Evolutionary conservation across 1,284 basidiomycete genomes (phyloP), one percentile per base, ranked within the genome.

Genomic region (Xerocomus subilludens): DNA sequence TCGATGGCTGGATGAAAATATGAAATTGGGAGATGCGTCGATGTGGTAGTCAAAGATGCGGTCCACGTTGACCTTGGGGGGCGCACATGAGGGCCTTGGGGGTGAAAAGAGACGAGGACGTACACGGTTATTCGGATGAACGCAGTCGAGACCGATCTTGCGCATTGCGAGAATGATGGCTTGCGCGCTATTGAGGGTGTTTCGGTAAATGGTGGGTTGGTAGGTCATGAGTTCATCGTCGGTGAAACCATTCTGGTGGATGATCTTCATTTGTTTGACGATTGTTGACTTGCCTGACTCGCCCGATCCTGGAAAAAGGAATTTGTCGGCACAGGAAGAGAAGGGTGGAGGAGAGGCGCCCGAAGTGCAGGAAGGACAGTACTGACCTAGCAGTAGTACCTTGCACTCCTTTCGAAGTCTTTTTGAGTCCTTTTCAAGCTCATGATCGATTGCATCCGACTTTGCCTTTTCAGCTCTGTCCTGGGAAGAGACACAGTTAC

Each of bases 151-250:
- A 66, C 93, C 93, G 77, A 98, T 91, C 86, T 97, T 97, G 76
- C 93, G 97, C 93, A 69, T 92, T 93, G 55, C n/a, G 58, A 21
- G 9, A 30, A 9, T 35, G 60, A 14, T 79, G 35, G 74, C 90
- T 65, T 78, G 96, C 95, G 93, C 96, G 97, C 97, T 38, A 96
- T 98, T 97, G 74, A 98, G 91, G 18, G 97, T 98, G 85, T 98
- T 98, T 70, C 96, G 96, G 82, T 92, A 98, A 82, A 99, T 97
- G 82, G 98, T 98, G 86, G 98, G 97, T 85, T 96, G 96, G 91
- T 98, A 98, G 56, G 94, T 95, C 78, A 98, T 96, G 66, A 97
- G 90, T 86, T 99, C 98, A 79, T 93, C 91, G 73, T 93, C 91
- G 76, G 94, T 96, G 89, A 98, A 99, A 4, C 96, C 92, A 73